Percentiles rank a stretch among this genome's conserved stretches.
These are phyloP conservation scores for Trichoderma simmonsii DNA, from an alignment of 2,329 filamentous ascomycete species.

Conservation along the genomic window DNA sequence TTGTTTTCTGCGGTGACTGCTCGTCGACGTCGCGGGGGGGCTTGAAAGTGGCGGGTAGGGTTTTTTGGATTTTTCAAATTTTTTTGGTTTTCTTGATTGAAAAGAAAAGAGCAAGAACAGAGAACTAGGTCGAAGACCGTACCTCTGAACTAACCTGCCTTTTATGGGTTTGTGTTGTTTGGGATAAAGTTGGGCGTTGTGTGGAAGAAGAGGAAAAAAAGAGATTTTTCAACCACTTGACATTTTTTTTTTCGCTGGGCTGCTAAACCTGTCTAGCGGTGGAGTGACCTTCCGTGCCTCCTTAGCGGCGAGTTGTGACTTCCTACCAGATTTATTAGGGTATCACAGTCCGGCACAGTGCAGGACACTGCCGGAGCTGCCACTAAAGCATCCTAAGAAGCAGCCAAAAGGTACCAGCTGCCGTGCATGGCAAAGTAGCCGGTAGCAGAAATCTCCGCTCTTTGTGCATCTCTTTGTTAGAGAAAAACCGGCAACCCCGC, in stretches of 20 bases:
- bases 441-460: neutral
- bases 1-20: constrained; percentile 22
- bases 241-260: constrained; percentile 30
- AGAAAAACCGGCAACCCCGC: neutral
- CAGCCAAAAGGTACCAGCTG: neutral
- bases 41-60: constrained; percentile 45
- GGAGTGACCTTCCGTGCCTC: constrained; percentile 26
- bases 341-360: constrained; percentile 16
- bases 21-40: constrained; percentile 29
- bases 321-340: constrained; percentile 19
- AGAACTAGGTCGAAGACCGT: constrained; percentile 57
- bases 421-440: neutral
- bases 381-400: neutral
- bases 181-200: constrained; percentile 50
- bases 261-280: constrained; percentile 22
- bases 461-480: neutral
- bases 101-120: constrained; percentile 57
- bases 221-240: constrained; percentile 38
- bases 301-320: constrained; percentile 18
- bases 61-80: constrained; percentile 57
- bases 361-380: neutral
- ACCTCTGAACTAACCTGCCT: constrained; percentile 53
- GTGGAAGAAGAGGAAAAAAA: constrained; percentile 41
- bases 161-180: constrained; percentile 43
- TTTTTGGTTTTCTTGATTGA: constrained; percentile 56